A percentile compares a stretch with the other conserved stretches of the same genome.
These are phyloP conservation scores for Echria macrotheca DNA, from an alignment of 495 filamentous ascomycete species.

Conservation along the genomic window DNA sequence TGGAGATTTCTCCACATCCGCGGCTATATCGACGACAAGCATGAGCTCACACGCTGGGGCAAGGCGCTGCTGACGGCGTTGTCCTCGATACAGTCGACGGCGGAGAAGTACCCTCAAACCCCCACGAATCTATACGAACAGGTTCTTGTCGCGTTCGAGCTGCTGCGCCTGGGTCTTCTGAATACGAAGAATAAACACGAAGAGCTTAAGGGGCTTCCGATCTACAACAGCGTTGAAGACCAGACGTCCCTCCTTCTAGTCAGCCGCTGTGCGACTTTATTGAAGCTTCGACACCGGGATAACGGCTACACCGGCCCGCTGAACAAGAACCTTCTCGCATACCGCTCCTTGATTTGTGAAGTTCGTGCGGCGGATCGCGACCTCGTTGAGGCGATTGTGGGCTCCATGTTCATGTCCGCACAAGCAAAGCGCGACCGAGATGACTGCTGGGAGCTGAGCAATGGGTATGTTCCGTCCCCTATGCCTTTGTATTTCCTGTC, in stretches of 20 bases:
- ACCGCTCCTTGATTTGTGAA: slow-evolving; percentile 74
- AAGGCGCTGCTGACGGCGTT: slow-evolving; percentile 66
- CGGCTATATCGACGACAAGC: slow-evolving; percentile 73
- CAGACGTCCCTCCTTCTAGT: slow-evolving; percentile 70
- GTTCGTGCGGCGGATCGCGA: slow-evolving; percentile 75
- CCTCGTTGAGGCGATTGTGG: slow-evolving; percentile 71
- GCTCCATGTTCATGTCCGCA: slow-evolving; percentile 73
- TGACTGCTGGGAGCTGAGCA: slow-evolving; percentile 64
- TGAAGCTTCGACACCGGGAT: slow-evolving; percentile 70
- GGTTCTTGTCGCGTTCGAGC: slow-evolving; percentile 67
- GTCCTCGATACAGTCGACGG: slow-evolving; percentile 53
- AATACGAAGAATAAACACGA: slow-evolving; percentile 54
- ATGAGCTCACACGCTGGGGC: slow-evolving; percentile 81
- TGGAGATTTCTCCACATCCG: slow-evolving; percentile 89
- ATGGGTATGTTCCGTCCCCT: slow-evolving; percentile 51
- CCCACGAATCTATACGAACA: slow-evolving; percentile 37
- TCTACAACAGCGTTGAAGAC: slow-evolving; percentile 49
- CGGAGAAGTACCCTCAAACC: slow-evolving; percentile 52
- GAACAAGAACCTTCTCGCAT: slow-evolving; percentile 81
- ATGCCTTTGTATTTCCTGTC: not conserved
- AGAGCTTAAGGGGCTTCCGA: slow-evolving; percentile 45
- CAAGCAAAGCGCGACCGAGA: slow-evolving; percentile 65
- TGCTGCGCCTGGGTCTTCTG: slow-evolving; percentile 71
- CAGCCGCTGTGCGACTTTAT: slow-evolving; percentile 76
- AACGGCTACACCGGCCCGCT: slow-evolving; percentile 94